A percentile compares a stretch with the other conserved stretches of the same genome.
These are phyloP conservation scores for Aurantiochytrium sp. DNA, from an alignment of 108 stramenopile genomes.

Conservation along the genomic window DNA sequence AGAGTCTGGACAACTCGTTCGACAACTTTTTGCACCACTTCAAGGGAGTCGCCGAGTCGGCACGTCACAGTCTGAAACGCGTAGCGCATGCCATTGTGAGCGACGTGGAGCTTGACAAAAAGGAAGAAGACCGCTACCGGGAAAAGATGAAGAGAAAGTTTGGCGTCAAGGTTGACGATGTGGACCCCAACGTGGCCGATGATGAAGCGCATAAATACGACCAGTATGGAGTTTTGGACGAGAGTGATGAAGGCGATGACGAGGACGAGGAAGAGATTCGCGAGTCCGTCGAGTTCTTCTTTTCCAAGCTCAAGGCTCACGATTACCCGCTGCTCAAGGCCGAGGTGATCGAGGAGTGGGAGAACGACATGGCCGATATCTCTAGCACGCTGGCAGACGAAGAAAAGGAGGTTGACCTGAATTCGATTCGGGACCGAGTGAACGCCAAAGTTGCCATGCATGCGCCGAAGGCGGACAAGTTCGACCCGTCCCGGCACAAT, in stretches of 20 bases:
- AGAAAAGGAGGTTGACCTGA: neutral
- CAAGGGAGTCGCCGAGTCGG: neutral
- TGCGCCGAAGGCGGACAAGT: neutral
- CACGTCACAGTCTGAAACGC: neutral
- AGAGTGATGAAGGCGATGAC: neutral
- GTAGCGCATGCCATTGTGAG: conserved; percentile 10
- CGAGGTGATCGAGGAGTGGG: neutral
- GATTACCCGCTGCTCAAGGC: neutral
- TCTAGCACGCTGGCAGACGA: neutral
- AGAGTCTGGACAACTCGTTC: neutral
- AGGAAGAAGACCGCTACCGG: neutral
- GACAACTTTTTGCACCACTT: neutral
- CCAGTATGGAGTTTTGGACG: neutral
- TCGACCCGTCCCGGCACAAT: neutral
- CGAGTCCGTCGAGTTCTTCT: neutral
- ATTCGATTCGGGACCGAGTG: neutral
- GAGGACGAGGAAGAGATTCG: neutral
- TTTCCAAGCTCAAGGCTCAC: neutral
- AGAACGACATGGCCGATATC: neutral
- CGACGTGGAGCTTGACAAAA: neutral
- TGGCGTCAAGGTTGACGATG: neutral
- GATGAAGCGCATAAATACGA: neutral
- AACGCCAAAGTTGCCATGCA: neutral
- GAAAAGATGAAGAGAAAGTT: neutral
- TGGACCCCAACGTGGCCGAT: neutral